Base-by-base conservation (phyloP, 768 basidiomycete genomes). In the Scleroderma bovista region DNA sequence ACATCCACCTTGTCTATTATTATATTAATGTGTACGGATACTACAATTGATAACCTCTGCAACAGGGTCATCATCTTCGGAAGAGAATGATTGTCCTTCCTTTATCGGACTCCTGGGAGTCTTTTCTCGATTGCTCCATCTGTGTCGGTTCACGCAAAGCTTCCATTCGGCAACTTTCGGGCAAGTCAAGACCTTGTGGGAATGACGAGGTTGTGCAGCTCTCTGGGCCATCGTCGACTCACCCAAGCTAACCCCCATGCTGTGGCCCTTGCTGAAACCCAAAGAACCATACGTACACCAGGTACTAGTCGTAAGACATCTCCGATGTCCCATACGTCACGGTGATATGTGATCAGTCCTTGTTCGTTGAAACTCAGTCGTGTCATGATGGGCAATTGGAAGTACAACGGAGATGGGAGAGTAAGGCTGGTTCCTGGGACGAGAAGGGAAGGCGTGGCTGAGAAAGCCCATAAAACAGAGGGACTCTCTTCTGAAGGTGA, bases 241-340 rank as follows among this genome's bases (percentile, higher is more conserved):
- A 67, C 47, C 61, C 67, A 78, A 20, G 77, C 73, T 39, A 88
- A 62, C 16, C 82, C 75, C 49, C 72, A 71, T 24, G 83, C 86
- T 1, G 79, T 73, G 23, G 85, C 65, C 43, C 88, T 75, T 43
- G 81, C 76, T 42, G 75, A 74, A 44, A 89, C 71, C 86, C 86
- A 90, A 53, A 86, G 80, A 1, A 77, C 76, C 39, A 84, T 65
- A 9, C 79, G 75, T 52, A 80, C 75, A 3, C 87, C 86, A 3
- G 88, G 88, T 9, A 88, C 62, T 36, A 89, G 76, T 33, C 82
- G 81, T 59, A 88, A 72, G 51, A 91, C 71, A 61, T 92, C 89
- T 62, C 83, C 80, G 38, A 88, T 72, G 57, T 91, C 87, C 86
- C 86, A 90, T 34, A 86, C 74, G 60, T 91, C 89, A 24, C 86